These are phyloP conservation scores for Hydnomerulius pinastri DNA, from an alignment of 768 basidiomycete species.

Conservation along the genomic window DNA sequence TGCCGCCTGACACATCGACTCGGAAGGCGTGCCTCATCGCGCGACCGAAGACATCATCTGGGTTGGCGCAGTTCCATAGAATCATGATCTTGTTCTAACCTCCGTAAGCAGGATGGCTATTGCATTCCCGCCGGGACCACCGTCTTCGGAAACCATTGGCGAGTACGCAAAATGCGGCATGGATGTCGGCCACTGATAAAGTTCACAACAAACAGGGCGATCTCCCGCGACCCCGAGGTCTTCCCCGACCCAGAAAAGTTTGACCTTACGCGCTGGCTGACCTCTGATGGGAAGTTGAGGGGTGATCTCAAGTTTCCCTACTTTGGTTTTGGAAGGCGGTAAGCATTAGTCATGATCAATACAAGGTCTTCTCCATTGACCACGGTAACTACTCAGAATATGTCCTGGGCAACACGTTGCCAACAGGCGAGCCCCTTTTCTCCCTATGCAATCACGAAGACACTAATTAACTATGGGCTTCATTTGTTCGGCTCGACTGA, in stretches of 20 bases:
- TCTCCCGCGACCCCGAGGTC: constrained; percentile 37
- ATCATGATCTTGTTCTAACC: background rate
- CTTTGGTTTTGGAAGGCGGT: constrained; percentile 54
- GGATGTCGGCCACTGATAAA: background rate
- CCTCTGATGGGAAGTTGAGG: constrained; percentile 26
- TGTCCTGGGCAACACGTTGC: constrained; percentile 64
- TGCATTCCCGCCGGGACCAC: constrained; percentile 20
- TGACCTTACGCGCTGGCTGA: constrained; percentile 35
- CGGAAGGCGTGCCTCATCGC: constrained; percentile 13
- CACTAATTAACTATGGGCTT: background rate
- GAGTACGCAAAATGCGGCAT: background rate
- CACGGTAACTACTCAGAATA: constrained; percentile 34
- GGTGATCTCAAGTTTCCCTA: constrained; percentile 48
- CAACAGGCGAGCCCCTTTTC: constrained; percentile 27
- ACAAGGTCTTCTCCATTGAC: too few species aligned
- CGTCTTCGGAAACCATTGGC: constrained; percentile 20
- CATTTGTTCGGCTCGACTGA: too few species aligned
- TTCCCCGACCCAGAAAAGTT: constrained; percentile 41
- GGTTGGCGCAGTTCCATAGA: background rate
- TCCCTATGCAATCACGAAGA: too few species aligned
- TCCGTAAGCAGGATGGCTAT: constrained; percentile 10
- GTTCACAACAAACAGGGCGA: constrained; percentile 26
- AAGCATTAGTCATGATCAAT: background rate
- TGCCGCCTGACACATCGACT: background rate
- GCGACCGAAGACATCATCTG: constrained; percentile 20